These are phyloP conservation scores for Scheffersomyces stipitis DNA, from an alignment of 805 yeast genomes.

Conservation along the genomic window DNA sequence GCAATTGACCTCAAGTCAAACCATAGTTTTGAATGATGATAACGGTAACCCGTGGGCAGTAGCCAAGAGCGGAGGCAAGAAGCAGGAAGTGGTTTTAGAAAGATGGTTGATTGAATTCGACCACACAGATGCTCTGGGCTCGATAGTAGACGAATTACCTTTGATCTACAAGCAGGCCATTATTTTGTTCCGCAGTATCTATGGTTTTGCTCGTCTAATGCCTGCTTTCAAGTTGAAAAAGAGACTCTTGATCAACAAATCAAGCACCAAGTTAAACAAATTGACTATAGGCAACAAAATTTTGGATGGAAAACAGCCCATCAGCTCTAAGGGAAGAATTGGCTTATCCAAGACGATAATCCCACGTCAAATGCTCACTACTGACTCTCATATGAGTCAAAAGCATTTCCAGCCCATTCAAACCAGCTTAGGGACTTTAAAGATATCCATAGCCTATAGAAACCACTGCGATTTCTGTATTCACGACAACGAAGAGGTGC, in stretches of 20 bases:
- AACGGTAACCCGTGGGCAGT: conserved; percentile 55
- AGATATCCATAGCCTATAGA: conserved; percentile 78
- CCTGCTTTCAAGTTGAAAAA: conserved; percentile 68
- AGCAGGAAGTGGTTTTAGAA: conserved; percentile 86
- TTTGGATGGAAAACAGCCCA: conserved; percentile 75
- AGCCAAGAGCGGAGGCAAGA: conserved; percentile 55
- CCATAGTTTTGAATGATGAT: conserved; percentile 58
- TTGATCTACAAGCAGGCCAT: conserved; percentile 72
- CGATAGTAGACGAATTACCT: conserved; percentile 55
- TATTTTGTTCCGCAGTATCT: conserved; percentile 70
- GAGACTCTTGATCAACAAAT: conserved; percentile 14
- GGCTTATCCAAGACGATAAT: conserved; percentile 75
- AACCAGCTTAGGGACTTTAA: conserved; percentile 73
- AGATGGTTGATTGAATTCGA: conserved; percentile 90
- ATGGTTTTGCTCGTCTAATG: conserved; percentile 61
- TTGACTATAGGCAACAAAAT: conserved; percentile 58
- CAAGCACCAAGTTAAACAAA: conserved; percentile 11
- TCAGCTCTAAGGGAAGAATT: conserved; percentile 77
- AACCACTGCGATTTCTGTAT: conserved; percentile 66
- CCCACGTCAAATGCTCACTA: conserved; percentile 35
- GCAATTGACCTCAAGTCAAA: conserved; percentile 53
- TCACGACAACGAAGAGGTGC: conserved; percentile 62
- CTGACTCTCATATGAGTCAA: conserved; percentile 55
- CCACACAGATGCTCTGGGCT: conserved; percentile 36
- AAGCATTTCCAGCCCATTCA: conserved; percentile 67